Percentiles rank a stretch among this genome's conserved stretches.
phyloP scores from a whole-genome alignment of 2,329 filamentous ascomycete genomes.

The Pyrenophora tritici-repentis region DNA sequence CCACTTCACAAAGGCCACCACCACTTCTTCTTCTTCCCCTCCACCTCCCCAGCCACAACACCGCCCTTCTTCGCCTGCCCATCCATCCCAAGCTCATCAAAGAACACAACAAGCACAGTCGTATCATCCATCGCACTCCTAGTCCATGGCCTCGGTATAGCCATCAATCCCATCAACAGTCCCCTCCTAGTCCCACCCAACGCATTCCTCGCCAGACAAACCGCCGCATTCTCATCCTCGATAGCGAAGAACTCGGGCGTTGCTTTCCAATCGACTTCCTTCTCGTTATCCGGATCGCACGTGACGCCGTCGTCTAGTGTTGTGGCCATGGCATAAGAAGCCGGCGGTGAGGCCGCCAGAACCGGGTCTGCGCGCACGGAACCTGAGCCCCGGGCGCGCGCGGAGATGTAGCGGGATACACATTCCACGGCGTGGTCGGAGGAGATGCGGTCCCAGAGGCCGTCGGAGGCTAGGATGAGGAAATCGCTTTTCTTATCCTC shows the following conservation, averaged over 20 bases:
- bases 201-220: conserved; percentile 59
- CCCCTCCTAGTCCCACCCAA: conserved; percentile 55
- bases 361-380: conserved; percentile 24
- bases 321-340: conserved; percentile 8
- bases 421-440: conserved; percentile 63
- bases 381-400: conserved; percentile 35
- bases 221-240: conserved; percentile 59
- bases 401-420: conserved; percentile 60
- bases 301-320: conserved; percentile 41
- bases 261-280: conserved; percentile 49
- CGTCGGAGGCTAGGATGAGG: conserved; percentile 69
- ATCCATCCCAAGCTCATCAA: conserved; percentile 44
- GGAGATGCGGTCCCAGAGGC: conserved; percentile 67
- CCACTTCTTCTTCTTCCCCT: conserved; percentile 13
- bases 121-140: conserved; percentile 56
- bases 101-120: conserved; percentile 60
- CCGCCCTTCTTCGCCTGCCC: neutral
- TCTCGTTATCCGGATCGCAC: conserved; percentile 41
- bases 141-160: conserved; percentile 37
- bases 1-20: conserved; percentile 22
- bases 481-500: conserved; percentile 51
- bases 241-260: conserved; percentile 53
- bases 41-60: neutral
- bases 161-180: conserved; percentile 49
- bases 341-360: conserved; percentile 8